These are phyloP conservation scores for Lonicera japonica DNA, from an alignment of 129 eudicot species.

Conservation along the genomic window DNA sequence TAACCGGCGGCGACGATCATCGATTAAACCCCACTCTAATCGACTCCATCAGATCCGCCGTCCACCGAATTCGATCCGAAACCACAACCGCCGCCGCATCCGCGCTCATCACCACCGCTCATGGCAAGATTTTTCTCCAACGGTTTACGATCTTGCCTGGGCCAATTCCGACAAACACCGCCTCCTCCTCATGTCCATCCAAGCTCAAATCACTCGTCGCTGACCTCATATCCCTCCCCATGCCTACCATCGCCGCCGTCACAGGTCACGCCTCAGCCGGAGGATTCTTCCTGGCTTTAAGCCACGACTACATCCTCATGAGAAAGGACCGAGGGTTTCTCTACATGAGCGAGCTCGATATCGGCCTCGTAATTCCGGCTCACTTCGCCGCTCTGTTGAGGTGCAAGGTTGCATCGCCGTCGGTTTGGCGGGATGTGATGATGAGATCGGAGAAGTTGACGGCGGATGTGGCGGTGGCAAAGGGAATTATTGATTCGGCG, in stretches of 20 bases:
- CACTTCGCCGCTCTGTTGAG: conserved; percentile 29
- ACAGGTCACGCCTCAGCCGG: conserved; percentile 64
- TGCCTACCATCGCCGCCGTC: conserved; percentile 83
- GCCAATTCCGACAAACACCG: conserved; percentile 28
- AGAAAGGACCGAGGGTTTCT: conserved; percentile 58
- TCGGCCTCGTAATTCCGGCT: conserved; percentile 25
- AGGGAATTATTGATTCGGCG: conserved; percentile 65
- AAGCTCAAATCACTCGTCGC: conserved; percentile 46
- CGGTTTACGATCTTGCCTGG: conserved; percentile 67
- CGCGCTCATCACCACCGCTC: conserved; percentile 68
- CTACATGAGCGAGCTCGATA: conserved; percentile 70
- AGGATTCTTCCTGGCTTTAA: conserved; percentile 47
- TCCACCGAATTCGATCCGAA: conserved; percentile 33
- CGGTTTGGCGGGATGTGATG: conserved; percentile 38
- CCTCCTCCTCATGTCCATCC: conserved; percentile 23
- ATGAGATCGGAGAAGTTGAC: conserved; percentile 48
- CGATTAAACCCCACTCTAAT: conserved; percentile 59
- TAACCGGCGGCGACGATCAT: conserved; percentile 69
- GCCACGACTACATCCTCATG: conserved; percentile 77
- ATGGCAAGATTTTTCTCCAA: conserved; percentile 81
- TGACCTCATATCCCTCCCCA: conserved; percentile 55
- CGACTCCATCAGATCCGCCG: conserved; percentile 40
- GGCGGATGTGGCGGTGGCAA: conserved; percentile 46
- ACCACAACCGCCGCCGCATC: conserved; percentile 1
- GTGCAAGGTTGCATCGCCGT: conserved; percentile 40